phyloP scores from a whole-genome alignment of 352 stramenopile species.

The Phytophthora palmivora region DNA sequence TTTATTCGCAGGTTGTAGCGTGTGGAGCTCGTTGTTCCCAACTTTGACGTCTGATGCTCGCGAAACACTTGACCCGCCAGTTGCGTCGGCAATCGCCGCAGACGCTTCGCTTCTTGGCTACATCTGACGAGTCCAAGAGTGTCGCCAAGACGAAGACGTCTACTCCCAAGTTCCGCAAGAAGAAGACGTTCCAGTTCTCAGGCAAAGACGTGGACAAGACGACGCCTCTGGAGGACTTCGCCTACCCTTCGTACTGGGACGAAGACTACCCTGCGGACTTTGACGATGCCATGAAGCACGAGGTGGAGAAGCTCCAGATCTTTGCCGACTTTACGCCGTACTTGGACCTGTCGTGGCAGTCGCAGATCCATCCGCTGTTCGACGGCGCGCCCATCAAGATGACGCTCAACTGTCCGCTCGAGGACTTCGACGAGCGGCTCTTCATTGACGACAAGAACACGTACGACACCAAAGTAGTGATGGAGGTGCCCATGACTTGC shows the following conservation, averaged over 20 bases:
- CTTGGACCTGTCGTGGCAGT: constrained; percentile 81
- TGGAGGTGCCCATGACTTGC: constrained; percentile 78
- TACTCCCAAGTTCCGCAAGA: constrained; percentile 49
- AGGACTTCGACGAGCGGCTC: constrained; percentile 85
- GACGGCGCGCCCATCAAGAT: constrained; percentile 73
- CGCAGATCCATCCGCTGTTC: constrained; percentile 81
- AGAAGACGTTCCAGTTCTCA: constrained; percentile 77
- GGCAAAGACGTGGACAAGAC: constrained; percentile 46
- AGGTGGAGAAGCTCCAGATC: constrained; percentile 87
- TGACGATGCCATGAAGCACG: constrained; percentile 86
- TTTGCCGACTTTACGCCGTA: constrained; percentile 81
- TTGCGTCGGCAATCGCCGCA: constrained; percentile 33
- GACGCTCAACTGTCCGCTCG: constrained; percentile 77
- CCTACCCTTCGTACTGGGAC: constrained; percentile 78
- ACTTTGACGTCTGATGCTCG: constrained; percentile 31
- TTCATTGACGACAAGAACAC: constrained; percentile 85
- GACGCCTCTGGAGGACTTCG: constrained; percentile 68
- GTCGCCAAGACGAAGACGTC: constrained; percentile 13
- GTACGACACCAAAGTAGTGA: constrained; percentile 82
- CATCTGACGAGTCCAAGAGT: constrained; percentile 11
- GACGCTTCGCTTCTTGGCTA: constrained; percentile 47
- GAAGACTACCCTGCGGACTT: constrained; percentile 77
- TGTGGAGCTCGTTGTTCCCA: constrained; percentile 35
- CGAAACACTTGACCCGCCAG: constrained; percentile 35
- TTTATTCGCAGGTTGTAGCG: constrained; percentile 16